Evolutionary conservation across 148 eudicot species (phyloP), one percentile per base, ranked within the genome.

Genomic region (Diospyros lotus): DNA sequence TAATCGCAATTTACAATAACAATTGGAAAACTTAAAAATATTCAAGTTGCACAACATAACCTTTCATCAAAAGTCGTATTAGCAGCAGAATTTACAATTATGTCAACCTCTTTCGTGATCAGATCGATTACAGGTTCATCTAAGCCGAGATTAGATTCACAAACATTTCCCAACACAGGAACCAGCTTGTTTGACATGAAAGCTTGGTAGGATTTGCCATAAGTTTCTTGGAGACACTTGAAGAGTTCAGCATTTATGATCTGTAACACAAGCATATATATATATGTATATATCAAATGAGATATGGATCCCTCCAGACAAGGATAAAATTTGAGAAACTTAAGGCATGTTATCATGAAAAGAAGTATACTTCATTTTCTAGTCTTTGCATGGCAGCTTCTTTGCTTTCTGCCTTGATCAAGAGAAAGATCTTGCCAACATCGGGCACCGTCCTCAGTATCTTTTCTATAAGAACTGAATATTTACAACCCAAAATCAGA

Each of bases 21-120:
- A 40, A 18, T 64, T 52, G 28, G n/a, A 5, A 48, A 5, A n/a
- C n/a, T 43, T 46, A 28, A 43, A 38, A 45, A 6, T 38, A 2
- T 48, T 48, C 4, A 3, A 48, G 52, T 42, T n/a, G 3, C 15
- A 10, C 3, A 50, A 13, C 3, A 64, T 73, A 68, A 93, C 99
- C 97, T 95, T 82, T 95, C 99, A 78, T 95, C 97, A 59, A 95
- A 95, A 79, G 90, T 90, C 64, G 99, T 95, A 82, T 89, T 95
- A 53, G 99, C 99, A 72, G 99, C 99, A 56, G 99, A 95, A 78
- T 95, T 95, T 66, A 95, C 88, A 68, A 95, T 85, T 38, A 95
- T 68, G 71, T 95, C 81, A 10, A 95, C 97, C 58, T 95, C 91
- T 76, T 84, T 83, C 13, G 78, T 75, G 55, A 95, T 87, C 80